Base-by-base conservation (phyloP, 2,329 filamentous ascomycete genomes). In the Penicillium glabrum region DNA sequence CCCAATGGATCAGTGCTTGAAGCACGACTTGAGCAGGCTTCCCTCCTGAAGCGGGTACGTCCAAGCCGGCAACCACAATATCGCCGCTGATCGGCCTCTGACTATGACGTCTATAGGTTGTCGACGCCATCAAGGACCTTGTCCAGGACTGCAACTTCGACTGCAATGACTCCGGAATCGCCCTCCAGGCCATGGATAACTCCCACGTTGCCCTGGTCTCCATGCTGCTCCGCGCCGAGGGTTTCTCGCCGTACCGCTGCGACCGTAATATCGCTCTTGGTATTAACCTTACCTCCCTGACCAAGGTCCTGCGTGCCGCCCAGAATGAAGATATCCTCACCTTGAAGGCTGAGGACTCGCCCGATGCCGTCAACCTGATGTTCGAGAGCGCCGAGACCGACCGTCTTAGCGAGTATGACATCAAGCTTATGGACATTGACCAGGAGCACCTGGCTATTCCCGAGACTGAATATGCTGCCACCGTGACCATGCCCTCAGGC, bases 71-170 rank as follows among this genome's bases (percentile, higher is more conserved):
- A 33, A 16, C 19, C 49, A 53, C 13, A 21, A 29, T 24, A n/a
- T 27, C 4, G n/a, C 7, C 10, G 2, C 39, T 13, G 6, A 24
- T 9, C 21, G 16, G 27, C 5, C 11, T 19, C 51, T 53, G 39
- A 53, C 43, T n/a, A 46, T 62, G 24, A 46, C 45, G 26, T 48
- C 46, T 21, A 19, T 66, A 96, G 92, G 91, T 98, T 62, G 93
- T 99, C 71, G 96, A 99, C 76, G 91, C 96, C 69, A 97, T 99
- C 87, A 98, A 97, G 80, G 95, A 99, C 72, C 87, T 99, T 51
- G 95, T 99, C 53, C 95, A 98, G 79, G 95, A 99, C 81, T 99
- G 95, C 88, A 99, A 99, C 82, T 99, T 99, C 81, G 95, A 99
- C 84, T 99, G 96, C 89, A 99, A 98, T 89, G 96, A 99, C 84